Conservation (phyloP, 805 yeast genomes). For the Yarrowia hollandica region DNA sequence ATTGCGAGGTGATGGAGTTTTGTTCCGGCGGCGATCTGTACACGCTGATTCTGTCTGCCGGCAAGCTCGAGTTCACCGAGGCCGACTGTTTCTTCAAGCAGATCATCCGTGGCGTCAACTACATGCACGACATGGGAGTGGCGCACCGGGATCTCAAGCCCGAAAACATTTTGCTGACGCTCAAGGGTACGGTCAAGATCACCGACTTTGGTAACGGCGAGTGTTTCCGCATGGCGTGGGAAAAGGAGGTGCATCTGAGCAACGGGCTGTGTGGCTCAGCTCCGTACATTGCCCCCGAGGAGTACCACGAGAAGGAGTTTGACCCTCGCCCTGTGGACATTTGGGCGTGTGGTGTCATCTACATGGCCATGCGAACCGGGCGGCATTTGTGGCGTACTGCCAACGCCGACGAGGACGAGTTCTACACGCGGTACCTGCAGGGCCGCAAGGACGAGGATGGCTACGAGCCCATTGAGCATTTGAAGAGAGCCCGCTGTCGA, state of each 20-base stretch:
- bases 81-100: constrained; percentile 91
- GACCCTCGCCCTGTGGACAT: constrained; percentile 82
- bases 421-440: constrained; percentile 68
- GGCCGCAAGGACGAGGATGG: constrained; percentile 83
- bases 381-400: constrained; percentile 91
- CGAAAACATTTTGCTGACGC: constrained; percentile 74
- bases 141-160: constrained; percentile 93
- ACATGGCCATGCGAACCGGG: constrained; percentile 84
- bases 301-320: constrained; percentile 56
- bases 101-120: constrained; percentile 73
- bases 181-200: constrained; percentile 64
- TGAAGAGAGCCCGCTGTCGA: constrained; percentile 84
- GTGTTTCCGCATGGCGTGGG: constrained; percentile 91
- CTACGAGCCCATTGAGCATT: constrained; percentile 83
- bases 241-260: constrained; percentile 63
- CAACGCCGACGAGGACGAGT: constrained; percentile 69
- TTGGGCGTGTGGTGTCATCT: constrained; percentile 85
- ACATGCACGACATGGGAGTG: constrained; percentile 88
- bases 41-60: constrained; percentile 54
- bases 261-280: constrained; percentile 84
- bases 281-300: constrained; percentile 93
- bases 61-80: constrained; percentile 60
- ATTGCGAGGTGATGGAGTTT: constrained; percentile 92
- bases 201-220: constrained; percentile 91
- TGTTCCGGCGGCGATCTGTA: constrained; percentile 85